Percentiles rank a stretch among this genome's conserved stretches.
Evolutionary conservation across 371 early-diverging fungal species (phyloP).

Genomic region (Rhizopus stolonifer): DNA sequence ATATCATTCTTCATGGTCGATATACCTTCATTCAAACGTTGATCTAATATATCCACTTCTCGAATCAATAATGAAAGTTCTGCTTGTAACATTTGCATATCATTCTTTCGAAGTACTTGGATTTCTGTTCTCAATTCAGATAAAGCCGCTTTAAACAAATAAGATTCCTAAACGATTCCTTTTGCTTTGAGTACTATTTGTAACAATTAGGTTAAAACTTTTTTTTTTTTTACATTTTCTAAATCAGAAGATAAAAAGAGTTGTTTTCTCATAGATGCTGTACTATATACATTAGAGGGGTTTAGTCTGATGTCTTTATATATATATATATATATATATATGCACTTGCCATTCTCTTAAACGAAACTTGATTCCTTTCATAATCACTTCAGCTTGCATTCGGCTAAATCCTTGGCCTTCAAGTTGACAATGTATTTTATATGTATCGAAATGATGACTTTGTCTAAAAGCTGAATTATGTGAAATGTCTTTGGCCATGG

Average conservation of each 20-base stretch:
- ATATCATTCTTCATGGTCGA: slow-evolving; percentile 82
- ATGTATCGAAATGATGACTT: slow-evolving; percentile 66
- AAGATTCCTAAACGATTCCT: slow-evolving; percentile 59
- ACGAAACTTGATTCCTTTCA: slow-evolving; percentile 67
- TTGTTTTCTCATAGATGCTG: slow-evolving; percentile 25
- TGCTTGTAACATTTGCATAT: slow-evolving; percentile 73
- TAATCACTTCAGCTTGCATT: slow-evolving; percentile 68
- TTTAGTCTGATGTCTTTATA: no score
- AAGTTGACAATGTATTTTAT: slow-evolving; percentile 60
- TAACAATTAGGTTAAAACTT: no score
- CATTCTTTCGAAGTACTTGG: slow-evolving; percentile 83
- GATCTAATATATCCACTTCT: slow-evolving; percentile 77
- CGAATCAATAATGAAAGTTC: slow-evolving; percentile 74
- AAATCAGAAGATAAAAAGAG: slow-evolving; percentile 48
- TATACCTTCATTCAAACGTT: slow-evolving; percentile 74
- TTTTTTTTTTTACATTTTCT: slow-evolving; percentile 36
- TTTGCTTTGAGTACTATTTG: no score
- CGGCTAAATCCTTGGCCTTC: slow-evolving; percentile 63
- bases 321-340: neutral
- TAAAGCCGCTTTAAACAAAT: slow-evolving; percentile 76
- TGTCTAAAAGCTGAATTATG: slow-evolving; percentile 6
- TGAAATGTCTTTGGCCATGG: slow-evolving; percentile 11
- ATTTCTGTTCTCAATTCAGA: slow-evolving; percentile 87
- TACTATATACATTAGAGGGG: no score
- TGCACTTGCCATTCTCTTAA: slow-evolving; percentile 41